Evolutionary conservation across 495 filamentous ascomycete genomes (phyloP), one percentile per base, ranked within the genome.

Genomic region (Polyplosphaeria fusca): DNA sequence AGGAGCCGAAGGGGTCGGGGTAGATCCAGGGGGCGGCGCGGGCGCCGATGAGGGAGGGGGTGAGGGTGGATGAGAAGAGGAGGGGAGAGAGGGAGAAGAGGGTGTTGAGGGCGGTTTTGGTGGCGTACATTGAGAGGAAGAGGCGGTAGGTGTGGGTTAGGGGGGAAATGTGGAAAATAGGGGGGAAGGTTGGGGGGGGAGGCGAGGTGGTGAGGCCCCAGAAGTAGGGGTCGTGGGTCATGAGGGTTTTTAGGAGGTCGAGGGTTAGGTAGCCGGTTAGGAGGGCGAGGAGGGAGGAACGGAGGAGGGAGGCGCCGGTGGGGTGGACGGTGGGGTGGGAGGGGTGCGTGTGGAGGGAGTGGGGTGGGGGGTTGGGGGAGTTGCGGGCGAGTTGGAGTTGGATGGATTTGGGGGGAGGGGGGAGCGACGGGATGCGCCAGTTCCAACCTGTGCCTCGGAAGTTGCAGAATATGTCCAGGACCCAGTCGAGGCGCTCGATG

Each of bases 371-470:
- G 35, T 57, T 60, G 54, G 35, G 18, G 5, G 55, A 53, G 41
- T 66, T 67, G 48, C 66, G 57, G 14, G 30, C 67, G 20, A 80
- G 71, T 54, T 77, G 69, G 40, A 68, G 43, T 57, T 74, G 67
- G 28, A 85, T 71, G 35, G 67, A 64, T 47, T 64, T 61, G 41
- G 86, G 85, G 24, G 86, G 74, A 9, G 80, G 76, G 5, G 82
- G 82, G 2, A 88, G 66, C 20, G 75, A 76, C 9, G 80, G 68
- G 45, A 82, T 79, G 14, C 83, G 78, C 78, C 82, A 88, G 63
- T 85, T 88, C 89, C 89, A 96, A 61, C 88, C 87, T 7, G 83
- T 78, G 0, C 87, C 85, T 24, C 88, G 76, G 64, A 90, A 83
- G 57, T 85, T 86, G 55, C 77, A 77, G 37, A 85, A 71, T 16